Evolutionary conservation across 305 asterid genomes (phyloP).

Genomic region (Solanum hybrid): DNA sequence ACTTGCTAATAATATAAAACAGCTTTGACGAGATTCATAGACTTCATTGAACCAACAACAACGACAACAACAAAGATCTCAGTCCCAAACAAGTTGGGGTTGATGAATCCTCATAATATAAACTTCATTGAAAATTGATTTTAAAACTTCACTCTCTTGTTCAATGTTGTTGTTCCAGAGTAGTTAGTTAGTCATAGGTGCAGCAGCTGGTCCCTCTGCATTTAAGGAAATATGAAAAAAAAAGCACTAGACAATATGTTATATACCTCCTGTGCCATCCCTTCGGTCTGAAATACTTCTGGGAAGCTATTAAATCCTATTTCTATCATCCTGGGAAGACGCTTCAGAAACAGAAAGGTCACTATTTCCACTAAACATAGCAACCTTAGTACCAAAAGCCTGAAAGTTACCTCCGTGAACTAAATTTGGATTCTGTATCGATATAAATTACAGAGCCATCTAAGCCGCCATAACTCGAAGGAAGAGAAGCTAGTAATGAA

Average conservation of each 20-base stretch:
- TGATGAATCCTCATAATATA: not conserved
- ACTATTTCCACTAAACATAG: not conserved
- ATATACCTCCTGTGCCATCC: conserved; percentile 70
- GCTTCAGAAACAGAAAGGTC: not conserved
- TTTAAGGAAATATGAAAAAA: conserved; percentile 1
- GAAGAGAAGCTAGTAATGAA: conserved; percentile 68
- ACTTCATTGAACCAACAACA: not conserved
- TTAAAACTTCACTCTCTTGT: not conserved
- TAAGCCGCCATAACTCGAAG: conserved; percentile 69
- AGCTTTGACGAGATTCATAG: not conserved
- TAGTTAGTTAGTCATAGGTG: not conserved
- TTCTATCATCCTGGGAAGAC: conserved; percentile 59
- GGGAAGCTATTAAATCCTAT: conserved; percentile 78
- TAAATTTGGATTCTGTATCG: conserved; percentile 84
- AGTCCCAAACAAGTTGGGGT: not conserved
- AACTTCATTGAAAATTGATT: not conserved
- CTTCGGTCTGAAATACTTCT: conserved; percentile 59
- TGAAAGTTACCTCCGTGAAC: conserved; percentile 58
- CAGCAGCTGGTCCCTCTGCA: not conserved
- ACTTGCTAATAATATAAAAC: not conserved
- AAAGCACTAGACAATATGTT: not conserved
- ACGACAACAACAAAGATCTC: not conserved
- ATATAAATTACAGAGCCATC: conserved; percentile 69
- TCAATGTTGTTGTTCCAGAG: not conserved
- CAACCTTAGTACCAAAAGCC: conserved; percentile 1